Base-by-base conservation (phyloP, 495 filamentous ascomycete species). In the Xylaria nigripes region DNA sequence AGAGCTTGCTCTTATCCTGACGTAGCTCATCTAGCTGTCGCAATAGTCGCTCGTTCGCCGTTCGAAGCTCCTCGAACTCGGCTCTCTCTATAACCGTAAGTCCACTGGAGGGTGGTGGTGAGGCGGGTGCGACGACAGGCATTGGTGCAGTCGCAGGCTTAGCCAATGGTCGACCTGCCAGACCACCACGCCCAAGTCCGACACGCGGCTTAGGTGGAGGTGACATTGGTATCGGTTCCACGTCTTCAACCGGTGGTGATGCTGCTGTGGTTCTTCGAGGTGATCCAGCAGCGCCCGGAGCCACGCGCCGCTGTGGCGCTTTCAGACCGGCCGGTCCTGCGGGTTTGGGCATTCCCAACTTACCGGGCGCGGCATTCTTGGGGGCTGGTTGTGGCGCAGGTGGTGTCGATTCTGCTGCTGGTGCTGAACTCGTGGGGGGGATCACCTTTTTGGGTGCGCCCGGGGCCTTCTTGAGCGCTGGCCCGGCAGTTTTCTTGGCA, bases 51-150 rank as follows among this genome's bases (percentile, higher is more conserved):
- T 95, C 93, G 56, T 89, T 87, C 43, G 93, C 87, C 18, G 79
- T 69, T 13, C 91, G 86, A 15, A 97, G 79, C 54, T 95, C 89
- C 51, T 95, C 90, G 8, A 97, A 76, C 65, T 99, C 90, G 16
- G 89, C 89, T 13, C 86, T 81, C 62, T 97, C 93, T 15, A 85
- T 78, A 10, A 85, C 79, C 5, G 82, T 71, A 40, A 94, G 77
- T 3, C 81, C 82, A 47, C 78, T 81, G 8, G 76, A 54, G 3
- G 76, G 76, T 1, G 75, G 57, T 27, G 78, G 73, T 6, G 80
- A 72, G 41, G 74, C 68, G 0, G 78, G 73, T 10, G 66, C 63
- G 1, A 53, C 46, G 0, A 67, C 58, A 5, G 58, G 52, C 50
- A 67, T 46, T 22, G 76, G 65, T 6, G 78, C 63, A 8, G 74